Percentiles rank a stretch among this genome's conserved stretches.
phyloP scores from a whole-genome alignment of 2,329 filamentous ascomycete genomes.

The Cladosporium colombiae region DNA sequence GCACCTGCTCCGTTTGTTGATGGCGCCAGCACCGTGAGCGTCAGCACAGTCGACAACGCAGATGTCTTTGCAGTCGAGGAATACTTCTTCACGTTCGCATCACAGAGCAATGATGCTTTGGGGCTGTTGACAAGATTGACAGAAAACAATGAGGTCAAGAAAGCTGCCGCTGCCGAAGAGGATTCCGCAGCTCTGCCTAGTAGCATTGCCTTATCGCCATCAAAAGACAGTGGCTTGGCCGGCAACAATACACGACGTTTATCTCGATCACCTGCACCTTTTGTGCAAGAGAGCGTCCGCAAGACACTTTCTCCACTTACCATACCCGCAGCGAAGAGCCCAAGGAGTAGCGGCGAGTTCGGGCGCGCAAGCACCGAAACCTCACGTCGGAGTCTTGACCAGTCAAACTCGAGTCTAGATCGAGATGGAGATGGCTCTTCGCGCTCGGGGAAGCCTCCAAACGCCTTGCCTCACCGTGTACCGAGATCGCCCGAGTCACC shows the following conservation, averaged over 20 bases:
- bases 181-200: not conserved
- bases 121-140: constrained; percentile 73
- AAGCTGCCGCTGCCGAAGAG: not conserved
- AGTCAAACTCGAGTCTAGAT: constrained; percentile 39
- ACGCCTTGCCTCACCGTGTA: constrained; percentile 48
- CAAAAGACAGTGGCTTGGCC: not conserved
- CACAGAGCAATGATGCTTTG: constrained; percentile 78
- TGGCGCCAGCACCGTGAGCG: constrained; percentile 82
- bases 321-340: constrained; percentile 39
- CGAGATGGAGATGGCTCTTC: constrained; percentile 53
- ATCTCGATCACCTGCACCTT: constrained; percentile 33
- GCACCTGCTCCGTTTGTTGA: constrained; percentile 90
- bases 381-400: constrained; percentile 37
- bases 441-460: not conserved
- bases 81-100: constrained; percentile 98
- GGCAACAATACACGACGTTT: constrained; percentile 14
- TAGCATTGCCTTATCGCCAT: not conserved
- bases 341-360: constrained; percentile 46
- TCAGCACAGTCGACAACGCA: constrained; percentile 88
- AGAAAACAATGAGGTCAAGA: constrained; percentile 57
- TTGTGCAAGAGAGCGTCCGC: constrained; percentile 41
- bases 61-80: constrained; percentile 96
- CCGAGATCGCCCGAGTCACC: constrained; percentile 53
- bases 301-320: constrained; percentile 48
- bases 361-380: constrained; percentile 42